Evolutionary conservation across 345 rosid genomes (phyloP).

Genomic region (Conringia planisiliqua): DNA sequence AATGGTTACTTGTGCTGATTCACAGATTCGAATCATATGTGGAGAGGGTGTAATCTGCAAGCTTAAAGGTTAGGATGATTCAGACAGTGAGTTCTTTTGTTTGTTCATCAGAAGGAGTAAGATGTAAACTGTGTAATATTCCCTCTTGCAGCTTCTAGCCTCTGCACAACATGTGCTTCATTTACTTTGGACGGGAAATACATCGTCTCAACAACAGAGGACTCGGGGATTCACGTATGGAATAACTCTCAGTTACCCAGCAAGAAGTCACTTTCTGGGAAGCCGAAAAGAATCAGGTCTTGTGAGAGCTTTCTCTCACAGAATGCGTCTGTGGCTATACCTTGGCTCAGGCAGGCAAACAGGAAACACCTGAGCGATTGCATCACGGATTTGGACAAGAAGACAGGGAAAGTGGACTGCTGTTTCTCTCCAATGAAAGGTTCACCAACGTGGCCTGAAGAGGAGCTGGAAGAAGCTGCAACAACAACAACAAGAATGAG

Average conservation of each 20-base stretch:
- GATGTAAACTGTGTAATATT: neutral
- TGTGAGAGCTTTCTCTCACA: conserved; percentile 58
- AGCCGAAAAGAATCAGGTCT: conserved; percentile 39
- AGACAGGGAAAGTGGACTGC: conserved; percentile 30
- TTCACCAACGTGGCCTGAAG: conserved; percentile 81
- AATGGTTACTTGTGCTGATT: conserved; percentile 71
- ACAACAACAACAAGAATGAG: conserved; percentile 3
- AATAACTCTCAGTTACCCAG: conserved; percentile 37
- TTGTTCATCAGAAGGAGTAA: neutral
- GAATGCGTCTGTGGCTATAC: conserved; percentile 54
- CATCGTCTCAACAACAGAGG: conserved; percentile 55
- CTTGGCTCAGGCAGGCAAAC: conserved; percentile 51
- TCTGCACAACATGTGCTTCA: conserved; percentile 46
- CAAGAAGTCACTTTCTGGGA: conserved; percentile 32
- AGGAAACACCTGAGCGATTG: conserved; percentile 14
- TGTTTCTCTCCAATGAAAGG: conserved; percentile 43
- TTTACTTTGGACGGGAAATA: conserved; percentile 64
- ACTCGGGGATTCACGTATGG: conserved; percentile 64
- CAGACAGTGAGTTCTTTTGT: neutral
- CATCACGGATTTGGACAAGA: conserved; percentile 38
- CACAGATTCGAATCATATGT: conserved; percentile 46
- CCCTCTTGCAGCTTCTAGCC: conserved; percentile 42
- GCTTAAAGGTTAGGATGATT: conserved; percentile 43
- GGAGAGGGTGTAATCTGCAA: conserved; percentile 53
- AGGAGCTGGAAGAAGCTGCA: conserved; percentile 41